These are phyloP conservation scores for Helotiales sp. DNA, from an alignment of 2,329 filamentous ascomycete genomes.

Conservation along the genomic window DNA sequence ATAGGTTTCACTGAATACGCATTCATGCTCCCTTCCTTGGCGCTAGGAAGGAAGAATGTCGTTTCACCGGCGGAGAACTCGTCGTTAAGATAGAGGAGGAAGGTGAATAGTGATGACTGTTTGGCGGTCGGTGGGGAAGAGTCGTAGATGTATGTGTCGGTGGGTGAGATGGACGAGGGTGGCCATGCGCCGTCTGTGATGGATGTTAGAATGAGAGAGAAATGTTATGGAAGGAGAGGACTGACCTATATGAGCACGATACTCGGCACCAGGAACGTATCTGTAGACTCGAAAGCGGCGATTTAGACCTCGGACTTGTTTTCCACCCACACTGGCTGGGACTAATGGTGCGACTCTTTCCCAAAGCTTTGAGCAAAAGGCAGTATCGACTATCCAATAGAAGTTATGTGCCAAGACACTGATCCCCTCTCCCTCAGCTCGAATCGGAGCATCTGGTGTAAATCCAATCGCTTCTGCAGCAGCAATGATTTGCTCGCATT, in stretches of 20 bases:
- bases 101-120: conserved; percentile 69
- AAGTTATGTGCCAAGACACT: conserved; percentile 72
- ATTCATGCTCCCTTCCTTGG: conserved; percentile 64
- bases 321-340: conserved; percentile 54
- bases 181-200: conserved; percentile 66
- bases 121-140: conserved; percentile 56
- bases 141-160: conserved; percentile 61
- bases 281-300: conserved; percentile 70
- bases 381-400: conserved; percentile 67
- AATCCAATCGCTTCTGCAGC: conserved; percentile 66
- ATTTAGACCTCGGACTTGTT: conserved; percentile 62
- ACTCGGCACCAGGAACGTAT: conserved; percentile 72
- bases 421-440: conserved; percentile 59
- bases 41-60: conserved; percentile 67
- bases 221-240: neutral
- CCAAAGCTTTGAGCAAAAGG: conserved; percentile 66
- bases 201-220: neutral
- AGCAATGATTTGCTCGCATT: conserved; percentile 67
- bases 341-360: conserved; percentile 58
- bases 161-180: conserved; percentile 60
- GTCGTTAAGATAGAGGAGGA: conserved; percentile 69
- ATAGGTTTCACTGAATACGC: conserved; percentile 68
- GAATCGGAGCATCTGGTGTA: conserved; percentile 65
- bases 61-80: conserved; percentile 73
- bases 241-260: conserved; percentile 62